These are phyloP conservation scores for Apium graveolens DNA, from an alignment of 129 eudicot genomes.

Conservation along the genomic window DNA sequence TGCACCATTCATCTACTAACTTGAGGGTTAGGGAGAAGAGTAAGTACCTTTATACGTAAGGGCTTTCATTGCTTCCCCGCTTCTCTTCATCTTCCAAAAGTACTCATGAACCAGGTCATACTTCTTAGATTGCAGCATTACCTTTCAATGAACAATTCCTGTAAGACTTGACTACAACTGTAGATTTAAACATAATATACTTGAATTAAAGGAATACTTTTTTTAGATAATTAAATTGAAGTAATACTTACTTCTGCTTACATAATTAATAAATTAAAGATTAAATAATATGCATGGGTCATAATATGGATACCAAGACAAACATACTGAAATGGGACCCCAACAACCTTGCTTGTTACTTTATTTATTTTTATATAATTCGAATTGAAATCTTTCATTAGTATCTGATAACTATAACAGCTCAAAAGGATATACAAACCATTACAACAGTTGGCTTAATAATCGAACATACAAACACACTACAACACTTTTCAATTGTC, in stretches of 20 bases:
- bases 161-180: constrained; percentile 23
- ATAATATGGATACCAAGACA: neutral
- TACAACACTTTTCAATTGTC: neutral
- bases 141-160: constrained; percentile 46
- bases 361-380: neutral
- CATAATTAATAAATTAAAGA: neutral
- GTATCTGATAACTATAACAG: neutral
- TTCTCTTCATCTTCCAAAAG: constrained; percentile 72
- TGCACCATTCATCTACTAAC: constrained; percentile 5
- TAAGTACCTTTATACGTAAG: constrained; percentile 80
- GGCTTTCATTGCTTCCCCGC: constrained; percentile 75
- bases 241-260: neutral
- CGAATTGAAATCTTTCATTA: neutral
- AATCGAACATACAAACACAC: neutral
- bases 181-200: constrained; percentile 2
- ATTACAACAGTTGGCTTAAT: neutral
- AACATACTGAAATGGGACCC: neutral
- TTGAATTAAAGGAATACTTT: too few relatives aligned
- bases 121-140: constrained; percentile 81
- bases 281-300: neutral
- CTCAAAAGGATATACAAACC: neutral
- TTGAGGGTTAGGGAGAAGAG: constrained; percentile 4
- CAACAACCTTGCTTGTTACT: neutral
- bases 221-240: neutral
- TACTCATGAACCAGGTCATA: constrained; percentile 70